These are phyloP conservation scores for Vicia faba DNA, from an alignment of 306 rosid species.

Conservation along the genomic window DNA sequence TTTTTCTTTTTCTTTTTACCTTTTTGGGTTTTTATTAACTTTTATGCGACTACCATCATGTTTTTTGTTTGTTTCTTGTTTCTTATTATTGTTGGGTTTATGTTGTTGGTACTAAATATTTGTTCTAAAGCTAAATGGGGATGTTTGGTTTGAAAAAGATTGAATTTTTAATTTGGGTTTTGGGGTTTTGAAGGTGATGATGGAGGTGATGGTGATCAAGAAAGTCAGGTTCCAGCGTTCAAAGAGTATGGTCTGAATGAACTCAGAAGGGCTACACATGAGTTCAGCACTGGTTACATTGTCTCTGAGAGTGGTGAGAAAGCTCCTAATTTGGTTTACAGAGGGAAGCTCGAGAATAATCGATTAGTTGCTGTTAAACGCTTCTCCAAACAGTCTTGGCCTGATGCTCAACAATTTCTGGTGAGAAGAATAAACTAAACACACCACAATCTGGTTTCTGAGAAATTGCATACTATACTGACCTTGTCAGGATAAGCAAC, in stretches of 20 bases:
- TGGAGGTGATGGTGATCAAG: conserved; percentile 54
- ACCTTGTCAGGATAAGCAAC: no score
- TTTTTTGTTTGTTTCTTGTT: not conserved
- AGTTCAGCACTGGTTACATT: conserved; percentile 61
- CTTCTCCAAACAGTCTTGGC: conserved; percentile 82
- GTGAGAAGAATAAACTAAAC: conserved; percentile 41
- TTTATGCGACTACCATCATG: not conserved
- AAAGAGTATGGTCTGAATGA: conserved; percentile 61
- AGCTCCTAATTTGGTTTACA: conserved; percentile 82
- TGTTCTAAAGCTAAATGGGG: conserved; percentile 2
- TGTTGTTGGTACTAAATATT: not conserved
- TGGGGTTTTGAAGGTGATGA: conserved; percentile 42
- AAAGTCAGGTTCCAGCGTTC: conserved; percentile 54
- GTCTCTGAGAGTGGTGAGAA: conserved; percentile 84
- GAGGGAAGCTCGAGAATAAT: conserved; percentile 63
- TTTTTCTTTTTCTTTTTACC: not conserved
- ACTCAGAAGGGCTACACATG: conserved; percentile 72
- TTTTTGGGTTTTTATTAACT: not conserved
- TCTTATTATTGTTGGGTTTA: conserved; percentile 1
- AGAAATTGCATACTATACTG: conserved; percentile 3
- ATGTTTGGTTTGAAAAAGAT: conserved; percentile 18
- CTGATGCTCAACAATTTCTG: conserved; percentile 79
- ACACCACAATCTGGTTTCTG: conserved; percentile 12
- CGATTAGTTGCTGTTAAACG: conserved; percentile 75
- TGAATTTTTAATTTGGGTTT: conserved; percentile 22